Base-by-base conservation (phyloP, 768 basidiomycete genomes). In the Lactarius sp. region DNA sequence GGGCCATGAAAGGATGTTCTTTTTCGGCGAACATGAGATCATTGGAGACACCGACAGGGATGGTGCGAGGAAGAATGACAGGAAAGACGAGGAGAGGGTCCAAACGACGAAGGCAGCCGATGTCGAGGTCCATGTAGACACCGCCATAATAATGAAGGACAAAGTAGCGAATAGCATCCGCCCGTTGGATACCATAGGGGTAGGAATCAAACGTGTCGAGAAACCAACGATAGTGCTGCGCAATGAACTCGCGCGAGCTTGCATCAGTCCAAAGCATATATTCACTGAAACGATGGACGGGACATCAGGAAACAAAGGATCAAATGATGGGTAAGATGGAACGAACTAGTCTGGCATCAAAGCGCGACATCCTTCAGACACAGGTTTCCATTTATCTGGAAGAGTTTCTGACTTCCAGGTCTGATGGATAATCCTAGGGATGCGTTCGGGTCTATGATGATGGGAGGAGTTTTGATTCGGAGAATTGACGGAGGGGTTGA, bases 201-300 rank as follows among this genome's bases (percentile, higher is more conserved):
- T 99, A 99, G 67, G 83, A 81, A 77, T 98, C 94, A 71, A 90
- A 99, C 31, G 91, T 96, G 70, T 91, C 84, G 55, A 99, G 82
- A 76, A 97, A 97, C 87, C 93, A 94, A 20, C 89, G 81, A 71
- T 98, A 99, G 63, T 92, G 75, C 63, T 85, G 76, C 18, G 88
- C 87, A 70, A 99, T 92, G 75, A 99, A 98, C 69, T 89, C 83
- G 68, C 94, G 86, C 16, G 97, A 92, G 65, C 82, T 78, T 8
- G 85, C 90, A 74, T 99, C 97, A 14, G 97, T 98, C 97, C 97
- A 99, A 12, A 99, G 81, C 80, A 86, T 94, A 80, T 98, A 97
- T 73, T 98, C 86, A 73, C 95, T 98, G 74, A 60, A 36, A 51
- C 52, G 69, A 63, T 67, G 51, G 59, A 42, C 0, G 41, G 44